Conservation (phyloP, 345 rosid species). For the Citrus trifoliata region DNA sequence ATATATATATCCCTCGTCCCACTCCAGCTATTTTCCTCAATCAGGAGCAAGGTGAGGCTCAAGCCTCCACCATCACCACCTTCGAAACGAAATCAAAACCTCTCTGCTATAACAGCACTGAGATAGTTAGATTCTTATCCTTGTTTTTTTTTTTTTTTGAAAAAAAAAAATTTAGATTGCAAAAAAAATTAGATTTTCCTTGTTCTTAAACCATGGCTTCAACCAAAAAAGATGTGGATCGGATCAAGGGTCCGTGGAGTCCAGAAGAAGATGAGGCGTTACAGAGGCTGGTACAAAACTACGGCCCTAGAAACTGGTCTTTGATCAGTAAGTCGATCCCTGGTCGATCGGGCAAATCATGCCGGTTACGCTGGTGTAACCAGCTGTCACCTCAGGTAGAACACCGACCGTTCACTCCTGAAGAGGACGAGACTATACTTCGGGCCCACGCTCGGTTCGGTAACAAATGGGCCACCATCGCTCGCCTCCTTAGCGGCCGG, state of each 20-base stretch:
- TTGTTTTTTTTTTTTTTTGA: too few species aligned
- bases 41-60: slow-evolving; percentile 31
- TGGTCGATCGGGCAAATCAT: slow-evolving; percentile 79
- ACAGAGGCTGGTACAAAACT: slow-evolving; percentile 51
- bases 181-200: not conserved
- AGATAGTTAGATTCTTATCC: too few species aligned
- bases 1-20: slow-evolving; percentile 9
- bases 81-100: not conserved
- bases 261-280: slow-evolving; percentile 78
- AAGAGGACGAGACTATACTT: slow-evolving; percentile 62
- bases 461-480: slow-evolving; percentile 84
- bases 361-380: slow-evolving; percentile 82
- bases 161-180: too few species aligned
- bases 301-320: slow-evolving; percentile 81
- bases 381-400: slow-evolving; percentile 84
- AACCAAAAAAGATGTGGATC: slow-evolving; percentile 48
- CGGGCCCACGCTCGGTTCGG: slow-evolving; percentile 71
- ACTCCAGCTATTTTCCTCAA: slow-evolving; percentile 2
- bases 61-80: slow-evolving; percentile 29
- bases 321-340: slow-evolving; percentile 78
- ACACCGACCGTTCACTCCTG: slow-evolving; percentile 63
- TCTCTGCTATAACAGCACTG: too few species aligned
- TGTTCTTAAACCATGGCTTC: slow-evolving; percentile 32
- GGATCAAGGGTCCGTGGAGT: slow-evolving; percentile 89
- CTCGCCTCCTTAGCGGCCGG: slow-evolving; percentile 71